A percentile compares a stretch with the other conserved stretches of the same genome.
Conservation (phyloP, 345 rosid species). For the Rhizophora apiculata region DNA sequence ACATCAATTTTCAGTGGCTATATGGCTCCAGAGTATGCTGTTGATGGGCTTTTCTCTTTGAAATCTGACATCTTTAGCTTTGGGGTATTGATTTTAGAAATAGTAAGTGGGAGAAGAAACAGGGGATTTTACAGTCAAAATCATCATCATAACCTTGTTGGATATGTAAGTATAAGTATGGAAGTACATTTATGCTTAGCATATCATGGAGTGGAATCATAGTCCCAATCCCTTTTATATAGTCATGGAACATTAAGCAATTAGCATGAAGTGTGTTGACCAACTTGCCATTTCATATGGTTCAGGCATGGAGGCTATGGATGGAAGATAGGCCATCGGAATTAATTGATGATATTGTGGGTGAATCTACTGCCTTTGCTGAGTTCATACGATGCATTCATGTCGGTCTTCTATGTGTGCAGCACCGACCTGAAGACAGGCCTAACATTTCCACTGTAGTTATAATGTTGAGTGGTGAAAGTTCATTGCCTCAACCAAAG, state of each 20-base stretch:
- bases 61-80: slow-evolving; percentile 27
- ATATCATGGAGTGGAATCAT: too few species aligned
- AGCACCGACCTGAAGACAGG: slow-evolving; percentile 36
- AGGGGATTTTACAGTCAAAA: slow-evolving; percentile 17
- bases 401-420: slow-evolving; percentile 36
- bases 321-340: slow-evolving; percentile 26
- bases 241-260: too few species aligned
- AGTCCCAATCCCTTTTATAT: too few species aligned
- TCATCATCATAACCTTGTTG: slow-evolving; percentile 19
- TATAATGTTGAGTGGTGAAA: slow-evolving; percentile 36
- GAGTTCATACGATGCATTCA: slow-evolving; percentile 25
- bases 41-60: slow-evolving; percentile 19
- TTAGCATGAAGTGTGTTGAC: too few species aligned
- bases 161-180: slow-evolving; percentile 12
- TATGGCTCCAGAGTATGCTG: slow-evolving; percentile 27
- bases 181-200: too few species aligned
- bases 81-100: slow-evolving; percentile 18
- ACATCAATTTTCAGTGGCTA: slow-evolving; percentile 13
- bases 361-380: background rate
- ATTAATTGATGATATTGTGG: slow-evolving; percentile 18
- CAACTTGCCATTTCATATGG: too few species aligned
- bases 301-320: slow-evolving; percentile 36
- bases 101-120: slow-evolving; percentile 17
- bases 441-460: slow-evolving; percentile 39
- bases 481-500: slow-evolving; percentile 33